phyloP scores from a whole-genome alignment of 2,329 filamentous ascomycete genomes.

The Colletotrichum phormii region DNA sequence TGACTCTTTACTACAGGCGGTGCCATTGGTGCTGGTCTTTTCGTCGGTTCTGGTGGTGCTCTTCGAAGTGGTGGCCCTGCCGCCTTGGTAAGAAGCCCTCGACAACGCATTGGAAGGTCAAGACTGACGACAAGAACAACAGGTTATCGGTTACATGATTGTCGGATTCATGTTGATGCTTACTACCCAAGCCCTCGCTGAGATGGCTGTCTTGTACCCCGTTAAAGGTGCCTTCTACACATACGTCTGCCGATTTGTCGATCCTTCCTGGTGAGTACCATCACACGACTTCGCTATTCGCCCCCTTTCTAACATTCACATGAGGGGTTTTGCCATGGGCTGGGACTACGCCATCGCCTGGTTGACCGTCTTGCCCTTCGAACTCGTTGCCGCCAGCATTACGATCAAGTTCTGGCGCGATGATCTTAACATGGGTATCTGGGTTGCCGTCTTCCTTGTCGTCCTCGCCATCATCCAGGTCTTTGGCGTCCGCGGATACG shows the following conservation, averaged over 20 bases:
- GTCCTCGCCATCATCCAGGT: slow-evolving; percentile 62
- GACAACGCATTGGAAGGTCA: background rate
- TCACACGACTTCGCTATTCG: background rate
- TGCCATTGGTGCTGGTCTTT: slow-evolving; percentile 73
- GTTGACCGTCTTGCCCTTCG: slow-evolving; percentile 78
- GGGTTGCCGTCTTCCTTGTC: slow-evolving; percentile 58
- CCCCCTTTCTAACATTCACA: slow-evolving; percentile 36
- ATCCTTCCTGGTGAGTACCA: slow-evolving; percentile 67
- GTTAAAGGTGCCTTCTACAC: slow-evolving; percentile 73
- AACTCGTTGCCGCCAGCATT: slow-evolving; percentile 77
- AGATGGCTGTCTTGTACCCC: slow-evolving; percentile 71
- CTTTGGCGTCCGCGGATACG: slow-evolving; percentile 67
- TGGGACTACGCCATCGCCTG: slow-evolving; percentile 69
- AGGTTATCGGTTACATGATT: slow-evolving; percentile 63
- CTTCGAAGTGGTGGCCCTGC: slow-evolving; percentile 60
- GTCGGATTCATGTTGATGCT: slow-evolving; percentile 72
- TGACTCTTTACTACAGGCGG: slow-evolving; percentile 73
- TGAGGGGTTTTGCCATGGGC: slow-evolving; percentile 63
- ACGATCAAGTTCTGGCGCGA: slow-evolving; percentile 76
- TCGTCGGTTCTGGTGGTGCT: slow-evolving; percentile 68
- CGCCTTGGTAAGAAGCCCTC: slow-evolving; percentile 52
- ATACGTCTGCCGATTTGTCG: slow-evolving; percentile 70
- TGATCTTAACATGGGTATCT: slow-evolving; percentile 63
- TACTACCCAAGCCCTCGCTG: slow-evolving; percentile 69
- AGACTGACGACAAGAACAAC: background rate